Evolutionary conservation across 164 flowering plant species (phyloP), one percentile per base, ranked within the genome.

Genomic region (Sextonia rubra): DNA sequence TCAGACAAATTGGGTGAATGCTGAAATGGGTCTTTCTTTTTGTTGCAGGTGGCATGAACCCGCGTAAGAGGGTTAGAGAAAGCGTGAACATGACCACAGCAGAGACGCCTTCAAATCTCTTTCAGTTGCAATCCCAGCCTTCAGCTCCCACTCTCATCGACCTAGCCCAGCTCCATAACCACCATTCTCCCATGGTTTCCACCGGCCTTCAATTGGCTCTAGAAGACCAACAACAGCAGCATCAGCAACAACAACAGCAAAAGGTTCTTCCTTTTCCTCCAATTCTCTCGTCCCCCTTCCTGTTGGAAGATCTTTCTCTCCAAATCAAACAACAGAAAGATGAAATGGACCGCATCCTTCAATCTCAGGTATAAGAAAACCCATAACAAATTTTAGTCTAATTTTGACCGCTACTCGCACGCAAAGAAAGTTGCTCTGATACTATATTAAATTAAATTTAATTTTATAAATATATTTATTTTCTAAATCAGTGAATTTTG

Each of bases 41-140:
- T 15, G 5, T 52, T n/a, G 55, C 73, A 78, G 79, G 71, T 60
- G 74, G 66, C 0, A 14, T 47, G 47, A 82, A 86, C 73, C 69
- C 83, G 9, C 76, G 90, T 0, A 91, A 91, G 70, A 83, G 97
- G 77, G 89, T 86, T 73, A 84, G 94, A 82, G 92, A 88, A 69
- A 24, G 64, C 25, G 2, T 69, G 3, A 25, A 77, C 9, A 29
- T n/a, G n/a, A n/a, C 72, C 25, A 66, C 69, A 69, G 9, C 78
- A 9, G 15, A 77, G 2, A 32, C 44, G 3, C 75, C 85, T 3
- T 78, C 82, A 56, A 76, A 80, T 78, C 72, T 71, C 25, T 81
- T 82, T 71, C 68, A 87, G 29, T 32, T 82, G 64, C 86, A 85
- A 72, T 75, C 81, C 3, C 82, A 77, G 30, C 77, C 72, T 26